Conservation (phyloP, 306 rosid species). For the Trifolium repens region DNA sequence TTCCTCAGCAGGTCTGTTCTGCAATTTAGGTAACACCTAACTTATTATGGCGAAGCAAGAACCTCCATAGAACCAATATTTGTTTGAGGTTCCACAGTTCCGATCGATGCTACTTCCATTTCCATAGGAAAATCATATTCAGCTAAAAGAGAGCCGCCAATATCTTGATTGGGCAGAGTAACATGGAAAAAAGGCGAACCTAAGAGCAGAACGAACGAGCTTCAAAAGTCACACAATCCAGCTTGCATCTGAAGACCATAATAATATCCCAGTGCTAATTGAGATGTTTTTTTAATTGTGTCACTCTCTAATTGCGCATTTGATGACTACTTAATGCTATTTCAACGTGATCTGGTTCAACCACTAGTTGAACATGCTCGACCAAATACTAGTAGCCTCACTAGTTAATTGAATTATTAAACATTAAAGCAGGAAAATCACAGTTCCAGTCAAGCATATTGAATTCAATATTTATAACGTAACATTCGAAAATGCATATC, state of each 20-base stretch:
- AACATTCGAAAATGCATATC: slow-evolving; percentile 11
- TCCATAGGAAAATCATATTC: slow-evolving; percentile 1
- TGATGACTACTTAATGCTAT: neutral
- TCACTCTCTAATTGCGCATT: neutral
- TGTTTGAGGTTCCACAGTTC: slow-evolving; percentile 1
- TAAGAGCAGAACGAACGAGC: neutral
- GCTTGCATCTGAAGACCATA: neutral
- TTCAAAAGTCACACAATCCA: neutral
- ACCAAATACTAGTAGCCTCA: neutral
- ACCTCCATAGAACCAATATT: neutral
- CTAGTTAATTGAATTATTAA: neutral
- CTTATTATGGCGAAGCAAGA: neutral
- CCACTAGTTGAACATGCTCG: neutral
- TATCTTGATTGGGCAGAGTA: neutral
- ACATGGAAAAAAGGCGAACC: neutral
- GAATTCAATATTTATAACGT: slow-evolving; percentile 14
- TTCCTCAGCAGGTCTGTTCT: neutral
- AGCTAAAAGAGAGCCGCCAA: neutral
- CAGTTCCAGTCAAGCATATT: neutral
- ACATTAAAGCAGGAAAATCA: slow-evolving; percentile 22
- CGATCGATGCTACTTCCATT: neutral
- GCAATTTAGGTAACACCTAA: neutral
- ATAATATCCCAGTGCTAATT: neutral
- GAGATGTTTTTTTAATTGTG: neutral
- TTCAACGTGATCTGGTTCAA: slow-evolving; percentile 2